A percentile compares a stretch with the other conserved stretches of the same genome.
Conservation (phyloP, 495 filamentous ascomycete genomes). For the Thermothielavioides terrestris region DNA sequence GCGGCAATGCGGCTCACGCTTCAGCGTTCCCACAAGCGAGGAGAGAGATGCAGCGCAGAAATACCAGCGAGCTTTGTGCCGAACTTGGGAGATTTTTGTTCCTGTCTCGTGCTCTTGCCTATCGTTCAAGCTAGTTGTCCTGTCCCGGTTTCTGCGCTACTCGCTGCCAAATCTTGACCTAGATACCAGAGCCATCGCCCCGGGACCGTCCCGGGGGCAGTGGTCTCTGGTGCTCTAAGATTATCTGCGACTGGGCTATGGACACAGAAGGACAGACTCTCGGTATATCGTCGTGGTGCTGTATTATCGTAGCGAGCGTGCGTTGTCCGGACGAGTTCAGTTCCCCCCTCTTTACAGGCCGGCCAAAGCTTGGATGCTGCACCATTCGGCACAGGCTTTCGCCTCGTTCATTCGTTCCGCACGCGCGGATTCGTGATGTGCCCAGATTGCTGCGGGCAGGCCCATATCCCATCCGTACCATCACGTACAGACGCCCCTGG, state of each 20-base stretch:
- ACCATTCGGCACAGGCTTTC: slow-evolving; percentile 4
- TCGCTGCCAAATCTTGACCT: slow-evolving; percentile 40
- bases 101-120: slow-evolving; percentile 48
- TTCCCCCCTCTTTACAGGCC: slow-evolving; percentile 20
- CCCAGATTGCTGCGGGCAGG: neutral
- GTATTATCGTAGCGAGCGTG: neutral
- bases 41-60: slow-evolving; percentile 27
- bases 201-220: slow-evolving; percentile 16
- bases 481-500: neutral
- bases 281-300: slow-evolving; percentile 13
- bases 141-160: slow-evolving; percentile 37
- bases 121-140: slow-evolving; percentile 52
- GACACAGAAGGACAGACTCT: slow-evolving; percentile 33
- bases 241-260: slow-evolving; percentile 41
- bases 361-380: slow-evolving; percentile 2
- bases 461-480: neutral
- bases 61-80: slow-evolving; percentile 25
- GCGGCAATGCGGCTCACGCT: slow-evolving; percentile 12
- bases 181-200: slow-evolving; percentile 9
- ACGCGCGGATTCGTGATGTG: neutral
- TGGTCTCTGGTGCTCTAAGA: slow-evolving; percentile 32
- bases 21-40: slow-evolving; percentile 27
- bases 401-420: slow-evolving; percentile 5
- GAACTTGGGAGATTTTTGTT: slow-evolving; percentile 34
- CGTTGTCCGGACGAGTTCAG: slow-evolving; percentile 1